Percentiles rank a stretch among this genome's conserved stretches.
These are phyloP conservation scores for Ambrosia trifida DNA, from an alignment of 129 eudicot species.

Conservation along the genomic window DNA sequence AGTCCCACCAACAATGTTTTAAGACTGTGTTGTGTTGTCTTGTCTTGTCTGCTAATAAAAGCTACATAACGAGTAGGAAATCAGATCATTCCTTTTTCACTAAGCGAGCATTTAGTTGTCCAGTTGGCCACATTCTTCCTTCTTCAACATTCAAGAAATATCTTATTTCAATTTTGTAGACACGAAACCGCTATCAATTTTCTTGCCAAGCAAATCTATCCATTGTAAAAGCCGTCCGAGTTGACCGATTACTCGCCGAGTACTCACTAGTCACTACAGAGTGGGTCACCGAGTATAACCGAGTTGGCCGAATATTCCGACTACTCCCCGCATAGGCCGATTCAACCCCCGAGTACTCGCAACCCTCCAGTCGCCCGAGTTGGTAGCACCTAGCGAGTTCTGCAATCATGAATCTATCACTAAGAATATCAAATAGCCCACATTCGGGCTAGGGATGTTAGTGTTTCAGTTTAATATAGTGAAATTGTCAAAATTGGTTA, in stretches of 20 bases:
- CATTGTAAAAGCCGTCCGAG: neutral
- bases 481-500: too few species aligned
- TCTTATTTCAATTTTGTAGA: neutral
- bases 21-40: neutral
- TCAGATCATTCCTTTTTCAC: neutral
- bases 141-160: constrained; percentile 2
- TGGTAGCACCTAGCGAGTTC: too few species aligned
- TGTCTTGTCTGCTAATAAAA: constrained; percentile 1
- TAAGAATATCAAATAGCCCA: too few species aligned
- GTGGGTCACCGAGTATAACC: too few species aligned
- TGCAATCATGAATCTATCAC: neutral
- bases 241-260: too few species aligned
- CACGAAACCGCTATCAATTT: neutral
- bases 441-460: too few species aligned
- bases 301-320: too few species aligned
- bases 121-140: neutral
- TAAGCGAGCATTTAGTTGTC: neutral
- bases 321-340: too few species aligned
- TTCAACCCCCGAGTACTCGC: too few species aligned
- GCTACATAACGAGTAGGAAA: neutral
- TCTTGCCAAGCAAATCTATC: neutral
- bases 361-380: too few species aligned
- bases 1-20: neutral
- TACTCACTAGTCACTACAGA: too few species aligned
- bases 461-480: too few species aligned